These are phyloP conservation scores for Tetrastigma voinierianum DNA, from an alignment of 164 flowering plant genomes.

Conservation along the genomic window DNA sequence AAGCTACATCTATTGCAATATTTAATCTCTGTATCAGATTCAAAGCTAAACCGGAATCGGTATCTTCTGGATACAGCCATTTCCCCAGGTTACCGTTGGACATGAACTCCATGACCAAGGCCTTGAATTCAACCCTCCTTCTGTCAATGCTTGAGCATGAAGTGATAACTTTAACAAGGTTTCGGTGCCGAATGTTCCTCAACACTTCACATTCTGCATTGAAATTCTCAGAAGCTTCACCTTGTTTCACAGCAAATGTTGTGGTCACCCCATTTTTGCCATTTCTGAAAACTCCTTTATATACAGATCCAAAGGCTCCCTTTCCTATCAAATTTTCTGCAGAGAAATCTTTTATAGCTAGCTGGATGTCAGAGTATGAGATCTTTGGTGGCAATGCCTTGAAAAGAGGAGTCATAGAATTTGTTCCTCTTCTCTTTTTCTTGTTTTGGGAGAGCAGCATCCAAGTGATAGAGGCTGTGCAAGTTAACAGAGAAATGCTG, in stretches of 20 bases:
- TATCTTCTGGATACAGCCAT: constrained; percentile 18
- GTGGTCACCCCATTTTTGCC: not conserved
- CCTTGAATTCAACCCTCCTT: constrained; percentile 16
- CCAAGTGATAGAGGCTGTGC: not conserved
- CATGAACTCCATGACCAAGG: constrained; percentile 18
- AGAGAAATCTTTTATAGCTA: constrained; percentile 5
- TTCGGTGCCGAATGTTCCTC: constrained; percentile 12
- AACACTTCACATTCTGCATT: constrained; percentile 14
- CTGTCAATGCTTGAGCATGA: constrained; percentile 21
- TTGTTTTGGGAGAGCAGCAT: not conserved
- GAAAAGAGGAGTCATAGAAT: not conserved
- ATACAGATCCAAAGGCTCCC: constrained; percentile 12
- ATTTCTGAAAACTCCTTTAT: not conserved
- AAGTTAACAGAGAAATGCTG: not conserved
- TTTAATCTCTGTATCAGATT: constrained; percentile 14
- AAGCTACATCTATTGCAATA: constrained; percentile 6
- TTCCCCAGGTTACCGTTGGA: constrained; percentile 12
- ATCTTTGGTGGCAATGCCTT: not conserved
- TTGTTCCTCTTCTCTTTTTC: not conserved
- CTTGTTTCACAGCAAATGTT: constrained; percentile 7
- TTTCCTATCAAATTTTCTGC: constrained; percentile 9
- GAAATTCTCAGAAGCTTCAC: constrained; percentile 12
- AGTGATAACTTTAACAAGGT: constrained; percentile 15
- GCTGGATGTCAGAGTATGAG: constrained; percentile 1
- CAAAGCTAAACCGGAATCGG: not conserved